Evolutionary conservation across 2,329 filamentous ascomycete genomes (phyloP).

Genomic region (Arthroderma sp.): DNA sequence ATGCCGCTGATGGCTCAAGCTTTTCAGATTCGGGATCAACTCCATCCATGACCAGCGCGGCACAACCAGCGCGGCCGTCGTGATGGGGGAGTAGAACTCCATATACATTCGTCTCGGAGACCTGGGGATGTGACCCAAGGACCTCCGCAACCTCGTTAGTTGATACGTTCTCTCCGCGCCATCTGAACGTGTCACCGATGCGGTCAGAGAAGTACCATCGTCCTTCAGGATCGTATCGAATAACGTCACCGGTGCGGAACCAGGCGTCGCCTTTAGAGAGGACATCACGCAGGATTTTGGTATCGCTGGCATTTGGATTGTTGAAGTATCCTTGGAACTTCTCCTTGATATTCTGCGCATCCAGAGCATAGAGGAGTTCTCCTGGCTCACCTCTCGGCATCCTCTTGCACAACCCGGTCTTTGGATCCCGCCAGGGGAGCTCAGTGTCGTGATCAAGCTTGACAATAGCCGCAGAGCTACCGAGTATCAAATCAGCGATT

Average conservation of each 20-base stretch:
- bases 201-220: constrained; percentile 65
- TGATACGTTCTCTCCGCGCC: constrained; percentile 69
- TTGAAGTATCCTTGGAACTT: constrained; percentile 75
- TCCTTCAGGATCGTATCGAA: constrained; percentile 59
- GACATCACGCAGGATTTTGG: constrained; percentile 64
- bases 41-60: constrained; percentile 50
- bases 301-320: constrained; percentile 56
- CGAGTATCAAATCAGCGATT: constrained; percentile 46
- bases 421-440: constrained; percentile 52
- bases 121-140: constrained; percentile 52
- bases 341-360: constrained; percentile 48
- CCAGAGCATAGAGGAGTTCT: constrained; percentile 62
- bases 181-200: constrained; percentile 44
- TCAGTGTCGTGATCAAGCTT: constrained; percentile 61
- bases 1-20: constrained; percentile 25
- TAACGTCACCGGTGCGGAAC: constrained; percentile 74
- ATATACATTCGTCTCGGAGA: constrained; percentile 76
- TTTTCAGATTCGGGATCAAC: neutral
- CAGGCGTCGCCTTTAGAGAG: constrained; percentile 65
- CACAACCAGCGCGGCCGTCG: constrained; percentile 74
- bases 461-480: constrained; percentile 46
- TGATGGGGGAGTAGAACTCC: constrained; percentile 68
- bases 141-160: constrained; percentile 71
- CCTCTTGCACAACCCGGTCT: constrained; percentile 55
- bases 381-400: constrained; percentile 53